Base-by-base conservation (phyloP, 2,329 filamentous ascomycete genomes). In the Xylaria sp. region DNA sequence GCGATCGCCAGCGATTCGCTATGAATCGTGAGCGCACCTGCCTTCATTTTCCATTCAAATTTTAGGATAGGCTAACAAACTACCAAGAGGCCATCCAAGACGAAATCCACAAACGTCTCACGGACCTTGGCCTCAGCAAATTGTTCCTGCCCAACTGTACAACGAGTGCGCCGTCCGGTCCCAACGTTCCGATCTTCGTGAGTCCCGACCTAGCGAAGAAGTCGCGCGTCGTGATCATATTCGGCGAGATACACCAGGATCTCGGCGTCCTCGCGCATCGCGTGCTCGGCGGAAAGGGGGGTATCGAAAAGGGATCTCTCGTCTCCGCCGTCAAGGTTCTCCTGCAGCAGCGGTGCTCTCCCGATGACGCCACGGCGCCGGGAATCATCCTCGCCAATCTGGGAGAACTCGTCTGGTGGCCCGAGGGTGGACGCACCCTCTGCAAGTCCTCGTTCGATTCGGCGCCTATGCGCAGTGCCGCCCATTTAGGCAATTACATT, bases 391-490 rank as follows among this genome's bases (percentile, higher is more conserved):
- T 97, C 31, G 88, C 93, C 54, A 97, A 97, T 77, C 84, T 89
- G 4, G 93, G 93, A 4, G 90, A 97, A 80, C 82, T 92, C 20
- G 83, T 90, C 74, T 97, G 93, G 90, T 93, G 92, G 78, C 88
- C 92, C 48, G 85, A 87, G 60, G 85, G 85, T 1, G 80, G 85
- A 60, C 85, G 86, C 58, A 84, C 89, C 0, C 83, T 97, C 69
- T 92, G 88, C 0, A 77, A 85, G 1, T 76, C 77, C 0, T 85
- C 84, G 3, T 92, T 90, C 83, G 77, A 83, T 7, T 84, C 83
- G 1, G 80, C 91, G 53, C 89, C 90, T 0, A 86, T 90, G 73
- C 83, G 84, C 65, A 92, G 88, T 57, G 85, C 89, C 2, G 89
- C 90, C 11, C 88, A 92, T 69, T 77, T 81, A 3, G 84, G 86